Base-by-base conservation (phyloP, 2,329 filamentous ascomycete genomes). In the Sphaerulina musiva region DNA sequence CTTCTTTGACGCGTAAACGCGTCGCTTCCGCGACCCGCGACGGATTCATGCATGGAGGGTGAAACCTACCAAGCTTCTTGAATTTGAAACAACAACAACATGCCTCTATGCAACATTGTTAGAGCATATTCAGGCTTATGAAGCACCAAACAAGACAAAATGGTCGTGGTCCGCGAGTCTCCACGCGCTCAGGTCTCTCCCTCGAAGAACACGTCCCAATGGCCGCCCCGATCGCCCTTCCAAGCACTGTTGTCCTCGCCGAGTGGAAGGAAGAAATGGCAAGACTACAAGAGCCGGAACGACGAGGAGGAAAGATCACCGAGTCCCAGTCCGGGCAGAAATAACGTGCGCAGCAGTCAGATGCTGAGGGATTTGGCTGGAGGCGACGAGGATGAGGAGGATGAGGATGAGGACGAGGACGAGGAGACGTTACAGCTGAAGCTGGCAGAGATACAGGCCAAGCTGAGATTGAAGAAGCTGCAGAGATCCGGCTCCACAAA, bases 381-480 rank as follows among this genome's bases (percentile, higher is more conserved):
- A 53, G 71, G 59, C 55, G 53, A 57, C 49, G 60, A 59, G 31
- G 56, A 65, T 54, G 47, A 53, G 14, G 49, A 48, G 23, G 48
- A 55, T 23, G 73, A 76, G 4, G 26, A 29, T 3, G 58, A 59
- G 20, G 66, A 67, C 12, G 74, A 74, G 4, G 91, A 95, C 62
- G 92, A 96, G 70, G 91, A 97, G 74, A 95, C 84, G 1, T 73
- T 97, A 34, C 83, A 95, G 66, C 74, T 98, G 58, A 85, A 95
- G 68, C 75, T 97, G 4, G 84, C 91, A 60, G 89, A 88, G 52
- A 95, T 98, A 55, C 85, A 97, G 70, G 89, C 91, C 6, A 85
- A 86, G 56, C 73, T 97, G 49, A 93, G 86, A 70, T 72, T 97
- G 60, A 97, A 96, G 71, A 90, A 86, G 66, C 74, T 97, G 11